A percentile compares a stretch with the other conserved stretches of the same genome.
These are phyloP conservation scores for Cenchrus fungigraminus DNA, from an alignment of 176 grass and related monocot genomes.

Conservation along the genomic window DNA sequence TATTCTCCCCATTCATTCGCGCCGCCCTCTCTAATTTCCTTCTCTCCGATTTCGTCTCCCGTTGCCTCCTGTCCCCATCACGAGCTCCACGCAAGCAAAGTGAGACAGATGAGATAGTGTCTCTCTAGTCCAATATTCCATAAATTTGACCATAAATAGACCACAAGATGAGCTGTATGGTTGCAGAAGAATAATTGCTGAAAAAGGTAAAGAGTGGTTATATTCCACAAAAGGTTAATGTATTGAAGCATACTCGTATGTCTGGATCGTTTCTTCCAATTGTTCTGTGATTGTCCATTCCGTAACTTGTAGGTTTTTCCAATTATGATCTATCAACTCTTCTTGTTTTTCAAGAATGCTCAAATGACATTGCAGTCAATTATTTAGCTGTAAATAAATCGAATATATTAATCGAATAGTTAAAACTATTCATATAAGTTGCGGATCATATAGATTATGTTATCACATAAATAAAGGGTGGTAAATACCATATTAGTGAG, in stretches of 20 bases:
- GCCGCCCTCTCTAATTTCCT: too few relatives aligned
- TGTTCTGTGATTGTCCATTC: background rate
- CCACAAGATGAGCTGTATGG: slow-evolving; percentile 16
- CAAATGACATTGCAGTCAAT: slow-evolving; percentile 10
- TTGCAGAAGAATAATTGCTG: background rate
- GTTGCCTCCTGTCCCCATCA: too few relatives aligned
- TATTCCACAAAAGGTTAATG: too few relatives aligned
- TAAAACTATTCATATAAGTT: too few relatives aligned
- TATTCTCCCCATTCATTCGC: too few relatives aligned
- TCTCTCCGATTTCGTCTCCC: too few relatives aligned
- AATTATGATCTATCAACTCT: background rate
- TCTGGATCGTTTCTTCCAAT: background rate
- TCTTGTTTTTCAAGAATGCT: background rate
- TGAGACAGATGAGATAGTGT: background rate
- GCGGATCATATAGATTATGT: too few relatives aligned
- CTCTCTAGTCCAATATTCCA: background rate
- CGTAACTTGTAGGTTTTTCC: background rate
- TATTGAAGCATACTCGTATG: background rate
- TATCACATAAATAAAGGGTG: too few relatives aligned
- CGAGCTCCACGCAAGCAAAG: too few relatives aligned
- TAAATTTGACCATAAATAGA: background rate
- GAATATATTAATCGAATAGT: too few relatives aligned
- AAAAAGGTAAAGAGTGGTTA: too few relatives aligned
- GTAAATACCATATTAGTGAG: background rate
- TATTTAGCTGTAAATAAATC: too few relatives aligned